Percentiles rank a stretch among this genome's conserved stretches.
These are phyloP conservation scores for Cladorrhinum samala DNA, from an alignment of 495 filamentous ascomycete genomes.

Conservation along the genomic window DNA sequence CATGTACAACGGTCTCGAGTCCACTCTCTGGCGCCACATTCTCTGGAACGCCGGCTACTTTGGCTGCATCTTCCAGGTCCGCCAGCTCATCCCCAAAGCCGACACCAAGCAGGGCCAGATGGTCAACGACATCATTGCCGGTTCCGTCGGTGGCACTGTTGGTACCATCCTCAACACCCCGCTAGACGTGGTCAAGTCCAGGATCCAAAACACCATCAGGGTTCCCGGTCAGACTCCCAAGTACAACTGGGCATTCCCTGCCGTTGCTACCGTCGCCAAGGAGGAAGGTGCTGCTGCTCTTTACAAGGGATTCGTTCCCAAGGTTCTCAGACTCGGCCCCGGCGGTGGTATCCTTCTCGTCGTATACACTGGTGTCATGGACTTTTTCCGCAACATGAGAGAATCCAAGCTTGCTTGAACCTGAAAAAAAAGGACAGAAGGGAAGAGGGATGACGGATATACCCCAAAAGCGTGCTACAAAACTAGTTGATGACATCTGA, in stretches of 20 bases:
- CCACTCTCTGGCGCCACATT: conserved; percentile 93
- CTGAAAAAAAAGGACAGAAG: neutral
- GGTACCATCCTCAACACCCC: conserved; percentile 95
- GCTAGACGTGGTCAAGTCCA: conserved; percentile 95
- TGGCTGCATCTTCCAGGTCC: conserved; percentile 95
- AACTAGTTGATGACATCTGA: too few species aligned
- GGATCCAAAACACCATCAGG: conserved; percentile 88
- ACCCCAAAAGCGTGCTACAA: too few species aligned
- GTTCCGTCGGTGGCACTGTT: conserved; percentile 79
- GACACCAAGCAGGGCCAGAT: conserved; percentile 77
- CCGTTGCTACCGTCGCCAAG: conserved; percentile 74
- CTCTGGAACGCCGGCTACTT: conserved; percentile 98
- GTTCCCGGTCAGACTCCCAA: conserved; percentile 73
- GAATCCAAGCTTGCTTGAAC: conserved; percentile 11
- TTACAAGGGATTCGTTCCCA: conserved; percentile 97
- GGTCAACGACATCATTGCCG: conserved; percentile 79
- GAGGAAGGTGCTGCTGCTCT: conserved; percentile 90
- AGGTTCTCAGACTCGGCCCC: conserved; percentile 53
- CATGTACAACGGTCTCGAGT: conserved; percentile 94
- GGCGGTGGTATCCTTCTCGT: conserved; percentile 74
- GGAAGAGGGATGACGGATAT: neutral
- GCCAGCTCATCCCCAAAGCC: conserved; percentile 68
- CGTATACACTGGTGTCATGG: conserved; percentile 89
- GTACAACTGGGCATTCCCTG: conserved; percentile 97
- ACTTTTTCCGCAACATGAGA: conserved; percentile 60